phyloP scores from a whole-genome alignment of 2,329 filamentous ascomycete genomes.

The Zymoseptoria passerinii region DNA sequence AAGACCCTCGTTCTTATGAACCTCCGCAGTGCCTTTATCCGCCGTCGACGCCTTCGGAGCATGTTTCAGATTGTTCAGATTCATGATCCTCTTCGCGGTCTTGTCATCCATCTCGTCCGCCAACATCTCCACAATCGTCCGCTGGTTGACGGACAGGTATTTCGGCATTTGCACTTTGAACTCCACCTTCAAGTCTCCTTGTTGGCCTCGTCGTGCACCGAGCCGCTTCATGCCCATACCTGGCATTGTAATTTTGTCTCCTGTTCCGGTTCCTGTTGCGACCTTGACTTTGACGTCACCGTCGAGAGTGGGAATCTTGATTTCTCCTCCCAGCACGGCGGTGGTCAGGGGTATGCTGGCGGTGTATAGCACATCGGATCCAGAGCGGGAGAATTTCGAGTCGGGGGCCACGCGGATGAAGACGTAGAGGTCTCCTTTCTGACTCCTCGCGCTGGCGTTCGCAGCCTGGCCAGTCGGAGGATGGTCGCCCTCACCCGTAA shows the following conservation, averaged over 20 bases:
- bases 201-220: conserved; percentile 53
- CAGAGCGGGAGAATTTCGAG: conserved; percentile 76
- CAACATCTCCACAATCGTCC: conserved; percentile 88
- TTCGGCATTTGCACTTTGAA: conserved; percentile 95
- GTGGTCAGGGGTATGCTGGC: conserved; percentile 87
- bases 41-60: conserved; percentile 47
- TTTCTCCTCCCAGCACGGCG: conserved; percentile 82
- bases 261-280: conserved; percentile 81
- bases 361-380: conserved; percentile 87
- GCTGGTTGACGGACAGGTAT: conserved; percentile 82
- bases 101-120: conserved; percentile 94
- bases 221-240: conserved; percentile 95
- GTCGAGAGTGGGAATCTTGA: conserved; percentile 81
- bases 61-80: conserved; percentile 43
- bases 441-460: conserved; percentile 54
- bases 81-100: conserved; percentile 87
- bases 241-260: conserved; percentile 78
- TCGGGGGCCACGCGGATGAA: conserved; percentile 84
- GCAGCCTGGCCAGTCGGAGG: conserved; percentile 64
- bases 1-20: conserved; percentile 78
- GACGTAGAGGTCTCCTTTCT: conserved; percentile 83
- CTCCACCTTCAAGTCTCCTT: conserved; percentile 83
- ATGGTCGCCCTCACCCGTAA: conserved; percentile 80
- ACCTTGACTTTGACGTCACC: conserved; percentile 86
- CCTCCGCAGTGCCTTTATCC: conserved; percentile 26